These are phyloP conservation scores for Penicillium diatomitis DNA, from an alignment of 495 filamentous ascomycete genomes.

Conservation along the genomic window DNA sequence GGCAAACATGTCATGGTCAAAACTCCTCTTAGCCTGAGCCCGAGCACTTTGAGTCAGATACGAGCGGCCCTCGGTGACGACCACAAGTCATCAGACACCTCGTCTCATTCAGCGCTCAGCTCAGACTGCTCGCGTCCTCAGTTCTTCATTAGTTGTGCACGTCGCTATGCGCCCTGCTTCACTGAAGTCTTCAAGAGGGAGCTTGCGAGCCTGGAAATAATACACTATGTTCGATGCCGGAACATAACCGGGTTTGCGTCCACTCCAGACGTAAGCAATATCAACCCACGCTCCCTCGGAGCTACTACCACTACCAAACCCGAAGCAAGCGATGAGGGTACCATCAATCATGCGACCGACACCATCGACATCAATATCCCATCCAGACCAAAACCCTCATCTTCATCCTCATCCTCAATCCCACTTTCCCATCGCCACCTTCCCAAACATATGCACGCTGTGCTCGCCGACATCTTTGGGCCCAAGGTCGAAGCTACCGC, in stretches of 20 bases:
- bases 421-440: not conserved
- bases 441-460: conserved; percentile 4
- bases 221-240: conserved; percentile 44
- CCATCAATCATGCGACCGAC: not conserved
- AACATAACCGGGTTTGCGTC: conserved; percentile 42
- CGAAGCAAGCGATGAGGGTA: too few species aligned
- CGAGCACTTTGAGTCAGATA: conserved; percentile 31
- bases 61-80: conserved; percentile 20
- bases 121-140: conserved; percentile 10
- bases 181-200: conserved; percentile 38
- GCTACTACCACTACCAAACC: too few species aligned
- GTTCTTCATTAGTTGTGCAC: conserved; percentile 48
- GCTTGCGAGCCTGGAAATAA: conserved; percentile 32
- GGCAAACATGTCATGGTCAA: conserved; percentile 49
- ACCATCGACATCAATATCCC: not conserved
- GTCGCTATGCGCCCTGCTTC: conserved; percentile 45
- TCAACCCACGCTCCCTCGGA: too few species aligned
- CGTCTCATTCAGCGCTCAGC: not conserved
- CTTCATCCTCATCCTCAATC: not conserved
- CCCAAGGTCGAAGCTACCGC: conserved; percentile 20
- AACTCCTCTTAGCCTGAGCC: conserved; percentile 41
- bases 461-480: conserved; percentile 24
- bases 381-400: not conserved
- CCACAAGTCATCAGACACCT: too few species aligned
- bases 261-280: not conserved